A percentile compares a stretch with the other conserved stretches of the same genome.
phyloP scores from a whole-genome alignment of 2,329 filamentous ascomycete genomes.

The Cladophialophora psammophila region DNA sequence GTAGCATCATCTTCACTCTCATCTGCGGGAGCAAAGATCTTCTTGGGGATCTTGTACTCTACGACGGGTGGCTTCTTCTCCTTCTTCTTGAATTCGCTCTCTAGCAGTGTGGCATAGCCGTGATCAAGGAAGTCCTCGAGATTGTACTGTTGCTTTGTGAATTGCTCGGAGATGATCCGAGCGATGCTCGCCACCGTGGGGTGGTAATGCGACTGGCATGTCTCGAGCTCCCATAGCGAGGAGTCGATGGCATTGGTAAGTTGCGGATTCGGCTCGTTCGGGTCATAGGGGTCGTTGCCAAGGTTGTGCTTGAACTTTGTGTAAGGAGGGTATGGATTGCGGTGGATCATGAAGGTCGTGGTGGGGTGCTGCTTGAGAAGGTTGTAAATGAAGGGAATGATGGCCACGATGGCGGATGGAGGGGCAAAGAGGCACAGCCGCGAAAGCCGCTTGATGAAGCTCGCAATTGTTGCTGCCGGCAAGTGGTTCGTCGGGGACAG shows the following conservation, averaged over 20 bases:
- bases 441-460: slow-evolving; percentile 93
- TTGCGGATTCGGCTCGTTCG: slow-evolving; percentile 80
- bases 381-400: slow-evolving; percentile 96
- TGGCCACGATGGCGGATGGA: slow-evolving; percentile 84
- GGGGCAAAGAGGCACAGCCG: slow-evolving; percentile 86
- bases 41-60: slow-evolving; percentile 93
- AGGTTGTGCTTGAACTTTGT: slow-evolving; percentile 67
- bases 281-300: slow-evolving; percentile 77
- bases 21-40: slow-evolving; percentile 64
- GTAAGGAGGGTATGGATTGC: slow-evolving; percentile 67
- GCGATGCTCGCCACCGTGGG: slow-evolving; percentile 94
- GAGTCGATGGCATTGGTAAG: slow-evolving; percentile 87
- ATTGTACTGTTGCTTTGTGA: slow-evolving; percentile 93
- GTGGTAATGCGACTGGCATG: slow-evolving; percentile 91
- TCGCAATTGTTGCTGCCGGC: slow-evolving; percentile 87
- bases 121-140: slow-evolving; percentile 98
- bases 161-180: slow-evolving; percentile 94
- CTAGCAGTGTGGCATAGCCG: slow-evolving; percentile 78
- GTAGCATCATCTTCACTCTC: slow-evolving; percentile 20
- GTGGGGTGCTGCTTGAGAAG: slow-evolving; percentile 86
- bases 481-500: slow-evolving; percentile 84
- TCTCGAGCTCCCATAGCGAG: slow-evolving; percentile 92
- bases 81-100: slow-evolving; percentile 72
- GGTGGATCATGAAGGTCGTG: slow-evolving; percentile 96
- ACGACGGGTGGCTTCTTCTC: slow-evolving; percentile 91